Evolutionary conservation across 257 asterid genomes (phyloP), one percentile per base, ranked within the genome.

Genomic region (Pogostemon cablin): DNA sequence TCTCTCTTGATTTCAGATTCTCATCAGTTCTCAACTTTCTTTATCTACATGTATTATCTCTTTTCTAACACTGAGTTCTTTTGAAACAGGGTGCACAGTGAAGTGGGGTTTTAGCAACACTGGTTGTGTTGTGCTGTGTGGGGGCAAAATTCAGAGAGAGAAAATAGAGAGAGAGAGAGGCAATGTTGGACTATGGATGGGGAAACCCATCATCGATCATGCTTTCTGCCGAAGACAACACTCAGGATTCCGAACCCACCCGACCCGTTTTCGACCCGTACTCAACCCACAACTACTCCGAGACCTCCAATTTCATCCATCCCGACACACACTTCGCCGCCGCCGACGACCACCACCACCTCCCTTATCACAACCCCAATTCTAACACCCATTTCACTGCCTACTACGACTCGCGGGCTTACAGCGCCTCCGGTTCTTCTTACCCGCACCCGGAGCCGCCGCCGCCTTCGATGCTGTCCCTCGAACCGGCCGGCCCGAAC

Each of bases 121-220:
- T 68, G 44, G 25, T 15, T 12, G 20, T 37, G 47, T 25, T 25
- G 32, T 25, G 32, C 32, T 20, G 25, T 20, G 25, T 20, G 32
- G 32, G 62, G 25, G 42, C 37, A 25, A 10, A 57, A 25, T 8
- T 7, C 1, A 25, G 25, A 4, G 55, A 9, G 10, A 3, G 57
- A 44, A 38, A 43, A 40, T 56, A 48, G 46, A 40, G 25, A 37
- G 11, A 8, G 15, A 9, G 3, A 20, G 56, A 6, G 17, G 65
- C 48, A 63, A 93, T 93, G 98, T 72, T 93, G 99, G 91, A 89
- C 57, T 93, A 91, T 41, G 97, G 86, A 73, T 91, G 98, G 98
- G 93, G 87, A 3, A 90, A 82, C 82, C 93, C 91, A 32, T 83
- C 96, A 0, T 32, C 86, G 68, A 78, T 85, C 76, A 88, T 93